Base-by-base conservation (phyloP, 192 early-diverging fungal genomes). In the Powellomyces hirtus region DNA sequence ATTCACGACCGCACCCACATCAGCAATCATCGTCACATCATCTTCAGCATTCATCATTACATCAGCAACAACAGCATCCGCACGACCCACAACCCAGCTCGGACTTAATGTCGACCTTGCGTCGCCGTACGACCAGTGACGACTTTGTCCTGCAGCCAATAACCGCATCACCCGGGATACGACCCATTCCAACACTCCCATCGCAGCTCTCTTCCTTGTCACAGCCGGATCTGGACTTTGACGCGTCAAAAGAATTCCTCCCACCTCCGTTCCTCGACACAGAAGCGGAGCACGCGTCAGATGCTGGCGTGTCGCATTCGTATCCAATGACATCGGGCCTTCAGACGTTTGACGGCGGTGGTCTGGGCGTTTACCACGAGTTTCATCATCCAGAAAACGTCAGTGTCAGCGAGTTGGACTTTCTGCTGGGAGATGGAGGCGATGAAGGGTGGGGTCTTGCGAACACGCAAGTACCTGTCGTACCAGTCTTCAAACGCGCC, bases 331-430 rank as follows among this genome's bases (percentile, higher is more conserved):
- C 18, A 4, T 31, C 53, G 3, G 29, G 27, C 16, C 26, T 34
- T 20, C 40, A 33, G 20, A 61, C 59, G 4, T 61, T 61, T 40
- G 59, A 5, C 53, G 53, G 10, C 24, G 31, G 20, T 18, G 53
- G 53, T 5, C 53, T 33, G 24, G 53, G 44, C 26, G 51, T 38
- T 1, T 66, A 55, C 38, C 53, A 53, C 26, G 51, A 57, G 20
- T 66, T 66, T 27, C 64, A 66, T 56, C 64, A 69, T 60, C 67
- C 67, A n/a, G 67, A 69, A 31, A 42, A 69, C 44, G 38, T 69
- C 55, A 69, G 67, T 46, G 58, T 69, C 1, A 55, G 50, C 29
- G 56, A 69, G 57, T 30, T 69, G 55, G 67, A 69, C 45, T 60
- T 69, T 29, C 36, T 69, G 1, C 49, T 69, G 16, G 58, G 58